phyloP scores from a whole-genome alignment of 306 rosid species.

The Sophora flavescens region DNA sequence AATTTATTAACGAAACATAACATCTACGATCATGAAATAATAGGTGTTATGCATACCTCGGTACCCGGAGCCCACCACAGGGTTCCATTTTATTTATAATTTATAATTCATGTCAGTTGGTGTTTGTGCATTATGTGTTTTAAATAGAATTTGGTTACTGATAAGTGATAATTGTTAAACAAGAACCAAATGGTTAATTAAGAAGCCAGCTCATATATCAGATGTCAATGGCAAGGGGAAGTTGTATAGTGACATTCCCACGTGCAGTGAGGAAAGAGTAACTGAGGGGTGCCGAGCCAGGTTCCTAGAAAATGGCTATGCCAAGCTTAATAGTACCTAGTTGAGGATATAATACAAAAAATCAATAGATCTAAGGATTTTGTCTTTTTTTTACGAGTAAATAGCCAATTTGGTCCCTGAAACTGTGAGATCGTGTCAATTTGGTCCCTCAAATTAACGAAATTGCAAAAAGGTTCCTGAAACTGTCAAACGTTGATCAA shows the following conservation, averaged over 20 bases:
- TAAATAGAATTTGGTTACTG: slow-evolving; percentile 21
- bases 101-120: slow-evolving; percentile 25
- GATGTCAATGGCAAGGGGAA: slow-evolving; percentile 22
- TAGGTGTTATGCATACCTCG: slow-evolving; percentile 45
- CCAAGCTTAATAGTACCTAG: not conserved
- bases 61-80: slow-evolving; percentile 47
- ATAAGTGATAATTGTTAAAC: slow-evolving; percentile 7
- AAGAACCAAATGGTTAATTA: not conserved
- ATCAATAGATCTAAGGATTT: no score
- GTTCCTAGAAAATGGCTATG: slow-evolving; percentile 31
- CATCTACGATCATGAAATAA: slow-evolving; percentile 4
- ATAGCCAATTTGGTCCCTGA: no score
- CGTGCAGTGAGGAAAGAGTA: slow-evolving; percentile 15
- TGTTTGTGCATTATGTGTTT: slow-evolving; percentile 41
- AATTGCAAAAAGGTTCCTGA: no score
- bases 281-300: slow-evolving; percentile 14
- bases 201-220: slow-evolving; percentile 46
- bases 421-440: no score
- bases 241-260: slow-evolving; percentile 11
- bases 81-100: slow-evolving; percentile 32
- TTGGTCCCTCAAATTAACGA: no score
- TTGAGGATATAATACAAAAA: not conserved
- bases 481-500: no score
- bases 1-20: slow-evolving; percentile 27
- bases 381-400: no score